These are phyloP conservation scores for Acer campestre DNA, from an alignment of 345 rosid species.

Conservation along the genomic window DNA sequence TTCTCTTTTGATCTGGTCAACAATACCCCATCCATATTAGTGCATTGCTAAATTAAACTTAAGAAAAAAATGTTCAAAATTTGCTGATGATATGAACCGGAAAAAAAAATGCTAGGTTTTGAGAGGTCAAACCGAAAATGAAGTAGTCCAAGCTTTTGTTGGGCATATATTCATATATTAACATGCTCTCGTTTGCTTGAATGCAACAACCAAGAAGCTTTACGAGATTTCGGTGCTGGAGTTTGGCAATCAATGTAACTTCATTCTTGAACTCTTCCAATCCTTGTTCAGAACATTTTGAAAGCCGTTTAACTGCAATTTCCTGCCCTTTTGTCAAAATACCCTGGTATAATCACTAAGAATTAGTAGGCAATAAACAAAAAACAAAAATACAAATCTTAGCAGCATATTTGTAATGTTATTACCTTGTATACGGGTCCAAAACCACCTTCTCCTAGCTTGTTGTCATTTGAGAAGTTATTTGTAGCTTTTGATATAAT, in stretches of 20 bases:
- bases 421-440: conserved; percentile 47
- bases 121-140: conserved; percentile 30
- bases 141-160: conserved; percentile 40
- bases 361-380: neutral
- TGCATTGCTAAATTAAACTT: too few species aligned
- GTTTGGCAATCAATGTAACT: conserved; percentile 32
- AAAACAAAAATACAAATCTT: neutral
- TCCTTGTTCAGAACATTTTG: conserved; percentile 37
- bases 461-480: conserved; percentile 38
- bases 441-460: conserved; percentile 52
- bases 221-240: conserved; percentile 43
- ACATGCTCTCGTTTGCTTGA: conserved; percentile 33
- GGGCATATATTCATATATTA: conserved; percentile 39
- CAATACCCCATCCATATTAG: too few species aligned
- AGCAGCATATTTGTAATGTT: too few species aligned
- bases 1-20: conserved; percentile 30
- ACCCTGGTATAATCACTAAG: conserved; percentile 26
- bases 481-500: conserved; percentile 31
- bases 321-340: conserved; percentile 29
- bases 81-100: neutral
- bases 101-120: neutral
- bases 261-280: conserved; percentile 40
- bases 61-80: neutral
- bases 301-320: conserved; percentile 40
- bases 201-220: conserved; percentile 40